These are phyloP conservation scores for Penicillium sp. DNA, from an alignment of 2,329 filamentous ascomycete genomes.

Conservation along the genomic window DNA sequence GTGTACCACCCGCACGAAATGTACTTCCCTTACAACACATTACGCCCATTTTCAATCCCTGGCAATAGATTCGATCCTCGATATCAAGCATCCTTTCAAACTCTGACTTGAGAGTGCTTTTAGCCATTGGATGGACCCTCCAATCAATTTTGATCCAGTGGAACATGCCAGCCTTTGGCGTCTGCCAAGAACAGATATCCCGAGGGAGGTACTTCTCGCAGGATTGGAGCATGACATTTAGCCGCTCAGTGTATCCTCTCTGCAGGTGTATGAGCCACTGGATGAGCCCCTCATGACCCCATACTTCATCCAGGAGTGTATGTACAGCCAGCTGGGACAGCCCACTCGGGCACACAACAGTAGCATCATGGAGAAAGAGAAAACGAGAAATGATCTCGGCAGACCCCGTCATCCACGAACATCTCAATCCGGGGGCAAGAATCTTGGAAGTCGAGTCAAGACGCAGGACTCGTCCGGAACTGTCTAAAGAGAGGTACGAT, in stretches of 20 bases:
- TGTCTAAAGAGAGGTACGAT: slow-evolving; percentile 70
- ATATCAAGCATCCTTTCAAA: neutral
- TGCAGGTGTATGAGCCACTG: slow-evolving; percentile 83
- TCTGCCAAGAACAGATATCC: slow-evolving; percentile 71
- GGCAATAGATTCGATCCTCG: neutral
- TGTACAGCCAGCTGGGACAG: slow-evolving; percentile 75
- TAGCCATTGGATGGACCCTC: neutral
- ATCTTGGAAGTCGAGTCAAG: slow-evolving; percentile 88
- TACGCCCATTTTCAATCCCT: neutral
- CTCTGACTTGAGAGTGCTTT: neutral
- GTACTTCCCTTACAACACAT: neutral
- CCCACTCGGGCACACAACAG: slow-evolving; percentile 74
- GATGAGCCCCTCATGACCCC: slow-evolving; percentile 83
- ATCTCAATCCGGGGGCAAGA: slow-evolving; percentile 70
- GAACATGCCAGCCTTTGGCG: slow-evolving; percentile 66
- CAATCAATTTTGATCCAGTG: slow-evolving; percentile 1
- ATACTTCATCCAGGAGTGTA: slow-evolving; percentile 81
- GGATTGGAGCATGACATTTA: slow-evolving; percentile 52
- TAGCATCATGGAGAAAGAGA: slow-evolving; percentile 72
- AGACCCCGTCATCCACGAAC: slow-evolving; percentile 82
- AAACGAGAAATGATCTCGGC: slow-evolving; percentile 76
- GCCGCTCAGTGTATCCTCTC: slow-evolving; percentile 42
- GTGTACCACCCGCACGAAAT: neutral
- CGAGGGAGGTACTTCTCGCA: slow-evolving; percentile 72
- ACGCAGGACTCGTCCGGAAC: slow-evolving; percentile 77